A percentile compares a stretch with the other conserved stretches of the same genome.
Evolutionary conservation across 2,329 filamentous ascomycete genomes (phyloP).

Genomic region (Westerdykella aurantiaca): DNA sequence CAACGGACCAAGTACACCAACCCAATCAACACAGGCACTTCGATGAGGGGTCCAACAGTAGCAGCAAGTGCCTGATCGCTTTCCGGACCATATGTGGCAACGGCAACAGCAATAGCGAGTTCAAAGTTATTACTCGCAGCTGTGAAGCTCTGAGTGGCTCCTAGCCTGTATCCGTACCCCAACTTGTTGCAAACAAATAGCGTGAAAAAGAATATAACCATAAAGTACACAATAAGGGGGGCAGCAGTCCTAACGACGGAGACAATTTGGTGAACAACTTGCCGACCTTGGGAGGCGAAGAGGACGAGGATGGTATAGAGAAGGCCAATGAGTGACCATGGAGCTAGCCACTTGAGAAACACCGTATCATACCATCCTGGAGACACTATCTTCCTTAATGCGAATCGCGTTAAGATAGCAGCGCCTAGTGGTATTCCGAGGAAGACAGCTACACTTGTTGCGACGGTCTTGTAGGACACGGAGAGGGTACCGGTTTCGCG

Average conservation of each 20-base stretch:
- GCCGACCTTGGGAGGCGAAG: conserved; percentile 69
- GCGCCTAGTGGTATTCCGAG: conserved; percentile 68
- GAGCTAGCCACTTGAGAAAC: conserved; percentile 61
- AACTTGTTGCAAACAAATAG: conserved; percentile 52
- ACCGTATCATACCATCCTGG: conserved; percentile 56
- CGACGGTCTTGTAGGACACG: conserved; percentile 58
- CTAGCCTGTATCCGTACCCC: conserved; percentile 63
- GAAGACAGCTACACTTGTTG: conserved; percentile 71
- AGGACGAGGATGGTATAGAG: conserved; percentile 77
- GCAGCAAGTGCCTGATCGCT: conserved; percentile 71
- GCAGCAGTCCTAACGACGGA: conserved; percentile 71
- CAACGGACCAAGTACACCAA: conserved; percentile 65
- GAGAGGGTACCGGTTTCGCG: conserved; percentile 32
- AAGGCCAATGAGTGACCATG: conserved; percentile 70
- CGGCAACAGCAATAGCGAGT: conserved; percentile 74
- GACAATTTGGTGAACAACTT: conserved; percentile 73
- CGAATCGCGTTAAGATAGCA: conserved; percentile 64
- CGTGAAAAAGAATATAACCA: conserved; percentile 63
- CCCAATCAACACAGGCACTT: conserved; percentile 71
- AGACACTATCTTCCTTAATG: conserved; percentile 50
- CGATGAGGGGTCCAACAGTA: conserved; percentile 73
- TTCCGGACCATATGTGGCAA: conserved; percentile 66
- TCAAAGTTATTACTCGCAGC: conserved; percentile 87
- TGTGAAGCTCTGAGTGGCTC: conserved; percentile 71
- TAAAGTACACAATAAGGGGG: conserved; percentile 71